Evolutionary conservation across 345 rosid species (phyloP), one percentile per base, ranked within the genome.

Genomic region (Dipteronia dyeriana): DNA sequence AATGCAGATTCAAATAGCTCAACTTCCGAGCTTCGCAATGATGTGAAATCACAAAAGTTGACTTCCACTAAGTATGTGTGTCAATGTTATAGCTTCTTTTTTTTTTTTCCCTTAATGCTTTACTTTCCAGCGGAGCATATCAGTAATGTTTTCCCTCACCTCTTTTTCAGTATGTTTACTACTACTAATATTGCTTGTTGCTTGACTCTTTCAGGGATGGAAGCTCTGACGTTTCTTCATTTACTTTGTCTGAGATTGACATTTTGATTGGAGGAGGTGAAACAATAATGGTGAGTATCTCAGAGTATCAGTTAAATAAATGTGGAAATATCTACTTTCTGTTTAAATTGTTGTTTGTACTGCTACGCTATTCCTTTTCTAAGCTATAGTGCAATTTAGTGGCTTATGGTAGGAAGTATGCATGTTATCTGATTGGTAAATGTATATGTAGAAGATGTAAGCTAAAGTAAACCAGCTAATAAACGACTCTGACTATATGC

Each of bases 231-330:
- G 51, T 65, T 69, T 86, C 93, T 73, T 75, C 86, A 66, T 88
- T 90, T 87, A 82, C 82, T 81, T 88, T 87, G 77, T 91, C 98
- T 64, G 93, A 94, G 82, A 88, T 84, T 66, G 88, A 91, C 78
- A 70, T 90, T 71, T 79, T 86, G 8, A 78, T 96, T 67, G 93
- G 81, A 79, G 93, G 97, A 61, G 85, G 86, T 83, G 90, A 88
- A 84, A 84, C 84, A 73, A 85, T 79, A 71, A 65, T 86, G 92
- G 99, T 96, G 70, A 87, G 97, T 86, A 56, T 81, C 77, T 62
- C 45, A 51, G 53, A 5, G 53, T 67, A 66, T 70, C 67, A 59
- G 16, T 79, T 76, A 75, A 41, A 29, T 68, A 54, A 56, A 59
- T 39, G 12, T 69, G 6, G 31, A 41, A 65, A 67, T 29, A 59